Base-by-base conservation (phyloP, 2,329 filamentous ascomycete species). In the Pseudogymnoascus sp. region DNA sequence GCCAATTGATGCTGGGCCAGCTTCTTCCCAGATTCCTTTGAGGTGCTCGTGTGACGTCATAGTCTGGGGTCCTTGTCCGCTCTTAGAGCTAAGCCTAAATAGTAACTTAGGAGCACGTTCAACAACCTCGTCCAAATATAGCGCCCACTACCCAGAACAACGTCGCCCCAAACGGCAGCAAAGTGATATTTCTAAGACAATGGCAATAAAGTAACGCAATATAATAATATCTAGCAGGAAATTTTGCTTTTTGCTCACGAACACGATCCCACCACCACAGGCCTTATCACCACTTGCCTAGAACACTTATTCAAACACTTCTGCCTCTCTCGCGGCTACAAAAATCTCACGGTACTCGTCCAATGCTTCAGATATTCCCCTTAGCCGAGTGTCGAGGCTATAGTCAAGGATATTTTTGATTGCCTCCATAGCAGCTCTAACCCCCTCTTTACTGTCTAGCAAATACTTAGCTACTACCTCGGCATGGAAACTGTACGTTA, bases 71-170 rank as follows among this genome's bases (percentile, higher is more conserved):
- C 28, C 9, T 12, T 6, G 25, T 12, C 0, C 1, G 46, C 1
- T 3, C n/a, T 31, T 16, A 8, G 9, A 14, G 43, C 46, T 56
- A 56, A 12, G 8, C n/a, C 46, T 56, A 56, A 56, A 56, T 34
- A 18, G 46, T 38, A 31, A 9, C 7, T 7, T 7, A 9, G 28
- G 7, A 31, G 28, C 28, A 31, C 28, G 8, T 31, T 21, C 42
- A 14, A 25, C 38, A 25, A 8, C 18, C 12, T 46, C 23, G 23
- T n/a, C 69, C 65, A 81, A 82, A 40, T 40, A 40, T 16, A 40
- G 37, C 14, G 12, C 4, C 0, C 4, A n/a, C n/a, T 5, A 12
- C 12, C 12, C 12, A n/a, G 36, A 38, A 38, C 36, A 38, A 38
- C 14, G n/a, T 38, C 14, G 5, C 5, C 28, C 7, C 28, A 31